Base-by-base conservation (phyloP, 2,329 filamentous ascomycete species). In the Ophiognomonia clavigignenti-juglandacearum region DNA sequence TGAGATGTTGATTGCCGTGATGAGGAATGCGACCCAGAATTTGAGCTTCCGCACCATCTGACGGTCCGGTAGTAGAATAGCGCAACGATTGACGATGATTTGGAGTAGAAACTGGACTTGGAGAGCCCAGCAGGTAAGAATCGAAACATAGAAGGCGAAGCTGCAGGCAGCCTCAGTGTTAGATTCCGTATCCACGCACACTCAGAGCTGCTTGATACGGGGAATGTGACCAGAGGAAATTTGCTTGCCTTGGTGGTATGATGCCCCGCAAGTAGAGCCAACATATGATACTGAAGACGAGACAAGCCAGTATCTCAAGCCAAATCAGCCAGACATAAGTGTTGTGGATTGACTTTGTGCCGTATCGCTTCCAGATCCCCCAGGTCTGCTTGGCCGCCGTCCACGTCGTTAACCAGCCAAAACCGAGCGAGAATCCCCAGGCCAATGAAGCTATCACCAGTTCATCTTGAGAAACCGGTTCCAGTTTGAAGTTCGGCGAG, bases 41-140 rank as follows among this genome's bases (percentile, higher is more conserved):
- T 45, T 45, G 19, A 45, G 19, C n/a, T 27, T 26, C 16, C 49
- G 37, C 2, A 67, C 64, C 10, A 62, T 66, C 0, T 53, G 59
- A 1, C 62, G 64, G 31, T 73, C 59, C 0, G 67, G 61, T 22
- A 74, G 62, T 6, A 79, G 61, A 0, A 78, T 59, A 0, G 67
- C 63, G 3, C 77, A 69, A 9, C 75, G 69, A 51, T 78, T 78
- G 50, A 77, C 69, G 51, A 79, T 77, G n/a, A 45, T 45, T 14
- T 45, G 43, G 6, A 45, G 27, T 6, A 45, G 26, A 13, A 45
- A 45, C n/a, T 45, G 43, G 32, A 45, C 43, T 24, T 45, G 43
- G 10, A 45, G 19, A 14, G 43, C 43, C 43, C 43, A 45, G 23
- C 24, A 39, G 6, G 43, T 39, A 16, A 45, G 26, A 13, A 45